phyloP scores from a whole-genome alignment of 352 stramenopile species.

The Pythium brassicae region DNA sequence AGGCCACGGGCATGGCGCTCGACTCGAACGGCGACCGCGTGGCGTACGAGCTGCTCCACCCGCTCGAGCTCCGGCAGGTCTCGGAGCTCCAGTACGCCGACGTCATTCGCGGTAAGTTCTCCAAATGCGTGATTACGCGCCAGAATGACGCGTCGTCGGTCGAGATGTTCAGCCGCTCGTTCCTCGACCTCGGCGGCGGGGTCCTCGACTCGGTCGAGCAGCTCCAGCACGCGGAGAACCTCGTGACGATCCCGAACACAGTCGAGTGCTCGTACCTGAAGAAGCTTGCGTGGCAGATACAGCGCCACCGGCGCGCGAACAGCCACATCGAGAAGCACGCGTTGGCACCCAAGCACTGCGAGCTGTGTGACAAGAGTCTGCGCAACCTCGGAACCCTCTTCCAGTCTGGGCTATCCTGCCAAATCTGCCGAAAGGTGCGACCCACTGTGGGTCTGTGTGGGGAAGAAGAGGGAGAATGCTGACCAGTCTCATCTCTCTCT shows the following conservation, averaged over 20 bases:
- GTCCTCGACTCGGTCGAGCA: conserved; percentile 24
- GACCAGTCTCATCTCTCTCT: background rate
- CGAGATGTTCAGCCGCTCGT: conserved; percentile 44
- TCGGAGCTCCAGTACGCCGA: conserved; percentile 19
- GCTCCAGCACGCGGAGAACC: conserved; percentile 21
- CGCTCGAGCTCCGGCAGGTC: conserved; percentile 10
- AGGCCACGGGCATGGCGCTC: conserved; percentile 14
- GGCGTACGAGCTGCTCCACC: conserved; percentile 13
- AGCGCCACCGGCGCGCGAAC: conserved; percentile 6
- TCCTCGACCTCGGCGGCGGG: conserved; percentile 33
- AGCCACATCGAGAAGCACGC: conserved; percentile 15
- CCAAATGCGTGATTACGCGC: conserved; percentile 47
- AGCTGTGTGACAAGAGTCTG: conserved; percentile 33
- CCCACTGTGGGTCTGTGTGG: background rate
- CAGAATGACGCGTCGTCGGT: conserved; percentile 31
- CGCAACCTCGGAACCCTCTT: conserved; percentile 31
- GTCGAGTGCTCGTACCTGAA: conserved; percentile 50
- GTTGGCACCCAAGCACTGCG: conserved; percentile 2
- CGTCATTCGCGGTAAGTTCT: conserved; percentile 39
- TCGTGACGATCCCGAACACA: conserved; percentile 16
- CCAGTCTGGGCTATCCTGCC: conserved; percentile 24
- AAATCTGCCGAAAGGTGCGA: conserved; percentile 28
- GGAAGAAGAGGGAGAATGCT: too few relatives aligned
- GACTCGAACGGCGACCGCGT: conserved; percentile 15
- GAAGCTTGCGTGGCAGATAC: conserved; percentile 42